A percentile compares a stretch with the other conserved stretches of the same genome.
Evolutionary conservation across 768 basidiomycete species (phyloP).

Genomic region (Chiua virens): DNA sequence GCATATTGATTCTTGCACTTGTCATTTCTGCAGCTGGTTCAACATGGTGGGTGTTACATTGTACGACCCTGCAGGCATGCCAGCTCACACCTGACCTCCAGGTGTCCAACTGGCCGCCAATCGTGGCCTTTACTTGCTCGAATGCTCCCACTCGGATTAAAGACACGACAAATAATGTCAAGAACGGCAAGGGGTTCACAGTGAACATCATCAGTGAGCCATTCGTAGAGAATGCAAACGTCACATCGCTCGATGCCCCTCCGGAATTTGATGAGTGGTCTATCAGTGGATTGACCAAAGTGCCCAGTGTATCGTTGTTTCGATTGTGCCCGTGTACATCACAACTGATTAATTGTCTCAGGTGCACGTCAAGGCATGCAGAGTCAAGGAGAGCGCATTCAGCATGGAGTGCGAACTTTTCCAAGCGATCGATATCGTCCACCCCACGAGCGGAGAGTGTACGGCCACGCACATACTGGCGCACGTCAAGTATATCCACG

Average conservation of each 20-base stretch:
- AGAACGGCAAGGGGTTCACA: constrained; percentile 46
- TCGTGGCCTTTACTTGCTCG: constrained; percentile 38
- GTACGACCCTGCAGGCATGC: neutral
- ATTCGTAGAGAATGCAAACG: constrained; percentile 40
- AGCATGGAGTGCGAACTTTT: constrained; percentile 47
- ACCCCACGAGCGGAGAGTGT: constrained; percentile 25
- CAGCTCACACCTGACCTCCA: constrained; percentile 1
- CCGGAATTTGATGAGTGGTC: constrained; percentile 40
- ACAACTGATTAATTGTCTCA: constrained; percentile 5
- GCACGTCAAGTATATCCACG: constrained; percentile 40
- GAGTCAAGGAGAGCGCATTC: constrained; percentile 46
- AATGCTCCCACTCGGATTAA: constrained; percentile 27
- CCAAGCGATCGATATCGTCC: constrained; percentile 33
- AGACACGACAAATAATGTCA: constrained; percentile 50
- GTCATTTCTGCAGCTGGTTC: constrained; percentile 23
- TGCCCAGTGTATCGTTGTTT: constrained; percentile 10
- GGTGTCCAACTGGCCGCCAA: constrained; percentile 25
- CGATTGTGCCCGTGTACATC: neutral
- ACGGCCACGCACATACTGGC: constrained; percentile 38
- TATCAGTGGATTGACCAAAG: constrained; percentile 43
- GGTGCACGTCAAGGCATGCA: constrained; percentile 39
- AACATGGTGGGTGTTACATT: constrained; percentile 19
- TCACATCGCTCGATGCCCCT: constrained; percentile 38
- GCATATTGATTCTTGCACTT: neutral
- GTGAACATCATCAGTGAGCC: constrained; percentile 60